phyloP scores from a whole-genome alignment of 805 yeast species.

The Kodamaea leandrae region DNA sequence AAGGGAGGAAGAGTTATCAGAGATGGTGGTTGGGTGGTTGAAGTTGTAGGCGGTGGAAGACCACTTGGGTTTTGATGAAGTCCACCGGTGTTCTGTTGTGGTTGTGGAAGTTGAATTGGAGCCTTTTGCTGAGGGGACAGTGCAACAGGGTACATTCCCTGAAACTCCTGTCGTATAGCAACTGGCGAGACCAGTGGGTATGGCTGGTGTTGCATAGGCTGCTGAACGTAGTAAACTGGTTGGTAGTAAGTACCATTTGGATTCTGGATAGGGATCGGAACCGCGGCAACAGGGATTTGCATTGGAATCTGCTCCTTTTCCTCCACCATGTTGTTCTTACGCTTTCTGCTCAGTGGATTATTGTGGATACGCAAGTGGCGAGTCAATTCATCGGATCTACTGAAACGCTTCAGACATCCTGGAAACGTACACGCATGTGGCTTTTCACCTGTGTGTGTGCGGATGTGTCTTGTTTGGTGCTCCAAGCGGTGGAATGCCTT shows the following conservation, averaged over 20 bases:
- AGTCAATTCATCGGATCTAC: conserved; percentile 71
- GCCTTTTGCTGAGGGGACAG: background rate
- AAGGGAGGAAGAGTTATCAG: conserved; percentile 1
- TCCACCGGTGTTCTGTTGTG: background rate
- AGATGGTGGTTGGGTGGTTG: conserved; percentile 9
- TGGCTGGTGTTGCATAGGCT: conserved; percentile 1
- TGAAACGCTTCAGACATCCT: conserved; percentile 65
- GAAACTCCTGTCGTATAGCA: conserved; percentile 7
- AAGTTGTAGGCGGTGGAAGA: too few relatives aligned
- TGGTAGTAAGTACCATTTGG: conserved; percentile 14
- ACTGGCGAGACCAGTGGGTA: conserved; percentile 5
- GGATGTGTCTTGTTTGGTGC: conserved; percentile 74
- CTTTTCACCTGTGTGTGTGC: conserved; percentile 81
- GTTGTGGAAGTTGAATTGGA: too few relatives aligned
- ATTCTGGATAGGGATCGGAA: conserved; percentile 10
- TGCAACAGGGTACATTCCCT: conserved; percentile 1
- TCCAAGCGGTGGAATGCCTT: conserved; percentile 75
- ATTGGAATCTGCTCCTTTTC: conserved; percentile 9
- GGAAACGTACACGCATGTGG: conserved; percentile 76
- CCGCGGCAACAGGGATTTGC: conserved; percentile 11
- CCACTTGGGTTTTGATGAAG: conserved; percentile 33
- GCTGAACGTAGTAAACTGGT: conserved; percentile 34
- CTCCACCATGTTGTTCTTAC: conserved; percentile 37
- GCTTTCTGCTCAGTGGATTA: conserved; percentile 64
- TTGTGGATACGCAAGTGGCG: conserved; percentile 72